A percentile compares a stretch with the other conserved stretches of the same genome.
These are phyloP conservation scores for Blastomyces percursus DNA, from an alignment of 2,329 filamentous ascomycete genomes.

Conservation along the genomic window DNA sequence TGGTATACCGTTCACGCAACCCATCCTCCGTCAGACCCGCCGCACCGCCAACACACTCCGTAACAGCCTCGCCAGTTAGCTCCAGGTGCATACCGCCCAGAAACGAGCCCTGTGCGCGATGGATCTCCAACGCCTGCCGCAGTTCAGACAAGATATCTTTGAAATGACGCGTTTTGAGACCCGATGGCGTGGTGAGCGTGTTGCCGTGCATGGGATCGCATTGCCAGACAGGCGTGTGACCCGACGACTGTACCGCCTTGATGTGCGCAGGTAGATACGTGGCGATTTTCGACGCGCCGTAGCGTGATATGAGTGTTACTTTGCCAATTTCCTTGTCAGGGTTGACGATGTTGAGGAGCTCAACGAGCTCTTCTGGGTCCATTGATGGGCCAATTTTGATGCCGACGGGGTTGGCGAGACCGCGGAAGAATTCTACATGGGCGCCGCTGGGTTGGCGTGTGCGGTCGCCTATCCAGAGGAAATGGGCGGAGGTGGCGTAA, in stretches of 20 bases:
- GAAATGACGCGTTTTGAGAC: slow-evolving; percentile 89
- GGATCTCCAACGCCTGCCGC: slow-evolving; percentile 69
- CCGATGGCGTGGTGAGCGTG: slow-evolving; percentile 54
- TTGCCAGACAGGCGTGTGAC: slow-evolving; percentile 78
- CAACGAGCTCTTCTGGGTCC: slow-evolving; percentile 60
- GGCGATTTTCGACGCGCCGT: slow-evolving; percentile 69
- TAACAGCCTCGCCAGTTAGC: slow-evolving; percentile 89
- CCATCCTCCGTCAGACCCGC: slow-evolving; percentile 81
- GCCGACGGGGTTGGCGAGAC: slow-evolving; percentile 89
- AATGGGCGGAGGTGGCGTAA: slow-evolving; percentile 92
- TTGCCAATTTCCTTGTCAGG: slow-evolving; percentile 74
- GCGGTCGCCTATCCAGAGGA: slow-evolving; percentile 96
- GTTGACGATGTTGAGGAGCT: slow-evolving; percentile 75
- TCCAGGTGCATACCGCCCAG: slow-evolving; percentile 92
- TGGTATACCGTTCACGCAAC: slow-evolving; percentile 81
- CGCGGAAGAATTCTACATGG: slow-evolving; percentile 95
- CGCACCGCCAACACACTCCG: slow-evolving; percentile 86
- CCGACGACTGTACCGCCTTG: slow-evolving; percentile 71
- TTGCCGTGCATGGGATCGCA: slow-evolving; percentile 98
- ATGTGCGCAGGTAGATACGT: slow-evolving; percentile 74
- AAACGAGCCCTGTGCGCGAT: slow-evolving; percentile 72
- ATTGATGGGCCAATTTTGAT: slow-evolving; percentile 93
- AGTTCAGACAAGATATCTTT: slow-evolving; percentile 82
- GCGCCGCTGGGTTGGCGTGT: slow-evolving; percentile 87
- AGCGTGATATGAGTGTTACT: slow-evolving; percentile 90